These are phyloP conservation scores for Macrolepiota dolichaula DNA, from an alignment of 768 basidiomycete species.

Conservation along the genomic window DNA sequence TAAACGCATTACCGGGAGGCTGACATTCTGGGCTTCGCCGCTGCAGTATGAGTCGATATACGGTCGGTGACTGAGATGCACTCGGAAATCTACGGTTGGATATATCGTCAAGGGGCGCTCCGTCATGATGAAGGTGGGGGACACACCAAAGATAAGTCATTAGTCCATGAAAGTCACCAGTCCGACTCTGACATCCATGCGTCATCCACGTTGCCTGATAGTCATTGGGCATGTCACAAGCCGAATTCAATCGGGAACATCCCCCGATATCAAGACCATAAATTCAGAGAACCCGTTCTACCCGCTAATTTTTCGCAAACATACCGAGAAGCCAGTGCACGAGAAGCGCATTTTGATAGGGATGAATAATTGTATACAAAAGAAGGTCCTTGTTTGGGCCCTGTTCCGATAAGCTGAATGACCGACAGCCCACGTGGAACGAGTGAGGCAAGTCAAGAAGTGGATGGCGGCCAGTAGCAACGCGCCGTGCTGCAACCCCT, in stretches of 20 bases:
- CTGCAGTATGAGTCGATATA: not conserved
- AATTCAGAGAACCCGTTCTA: not conserved
- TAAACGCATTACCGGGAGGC: not conserved
- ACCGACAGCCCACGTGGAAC: not conserved
- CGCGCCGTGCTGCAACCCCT: constrained; percentile 2
- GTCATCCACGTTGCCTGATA: constrained; percentile 6
- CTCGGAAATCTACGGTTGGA: not conserved
- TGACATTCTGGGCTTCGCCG: not conserved
- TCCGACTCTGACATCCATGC: constrained; percentile 1
- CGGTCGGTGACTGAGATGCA: not conserved
- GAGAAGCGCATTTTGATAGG: constrained; percentile 1
- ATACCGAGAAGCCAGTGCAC: not conserved
- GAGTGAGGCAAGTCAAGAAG: not conserved
- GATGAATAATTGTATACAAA: not conserved
- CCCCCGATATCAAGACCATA: not conserved
- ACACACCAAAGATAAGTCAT: not conserved
- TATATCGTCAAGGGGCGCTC: not conserved
- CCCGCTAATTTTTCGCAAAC: not conserved
- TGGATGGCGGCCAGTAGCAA: constrained; percentile 5
- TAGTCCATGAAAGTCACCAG: not conserved
- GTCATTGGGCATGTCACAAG: not conserved
- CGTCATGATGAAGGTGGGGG: not conserved
- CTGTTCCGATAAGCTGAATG: not conserved
- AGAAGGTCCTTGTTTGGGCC: not conserved
- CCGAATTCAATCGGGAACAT: constrained; percentile 1